Conservation (phyloP, 2,329 filamentous ascomycete species). For the Septoria petroselini region DNA sequence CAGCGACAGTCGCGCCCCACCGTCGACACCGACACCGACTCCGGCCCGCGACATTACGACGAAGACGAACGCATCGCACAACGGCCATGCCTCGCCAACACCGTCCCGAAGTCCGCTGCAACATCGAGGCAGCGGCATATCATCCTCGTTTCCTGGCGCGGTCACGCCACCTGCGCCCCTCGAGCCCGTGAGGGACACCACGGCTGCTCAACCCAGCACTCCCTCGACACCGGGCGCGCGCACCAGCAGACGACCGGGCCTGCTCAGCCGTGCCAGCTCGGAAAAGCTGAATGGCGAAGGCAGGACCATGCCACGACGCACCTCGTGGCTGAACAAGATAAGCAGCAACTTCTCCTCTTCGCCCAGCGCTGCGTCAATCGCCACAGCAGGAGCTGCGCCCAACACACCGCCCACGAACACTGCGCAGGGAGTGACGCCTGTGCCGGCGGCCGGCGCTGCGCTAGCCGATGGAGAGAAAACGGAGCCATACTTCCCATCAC, state of each 20-base stretch:
- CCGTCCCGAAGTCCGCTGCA: slow-evolving; percentile 12
- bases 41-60: slow-evolving; percentile 7
- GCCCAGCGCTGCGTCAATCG: slow-evolving; percentile 6
- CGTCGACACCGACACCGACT: slow-evolving; percentile 8
- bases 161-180: slow-evolving; percentile 27
- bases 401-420: neutral
- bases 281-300: slow-evolving; percentile 36
- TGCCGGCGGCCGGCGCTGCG: neutral
- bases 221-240: slow-evolving; percentile 19
- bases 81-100: neutral
- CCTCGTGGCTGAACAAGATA: slow-evolving; percentile 90
- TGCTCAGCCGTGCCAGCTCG: slow-evolving; percentile 43
- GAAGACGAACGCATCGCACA: neutral
- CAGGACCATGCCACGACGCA: slow-evolving; percentile 50
- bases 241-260: slow-evolving; percentile 39
- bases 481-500: slow-evolving; percentile 68
- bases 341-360: slow-evolving; percentile 78
- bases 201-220: slow-evolving; percentile 23
- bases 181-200: slow-evolving; percentile 26
- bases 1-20: slow-evolving; percentile 5
- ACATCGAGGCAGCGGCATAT: slow-evolving; percentile 2
- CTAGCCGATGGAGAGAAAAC: slow-evolving; percentile 35
- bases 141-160: slow-evolving; percentile 23
- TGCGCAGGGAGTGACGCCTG: neutral
- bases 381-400: neutral